Conservation (phyloP, 2,329 filamentous ascomycete genomes). For the Colletotrichum siamense region DNA sequence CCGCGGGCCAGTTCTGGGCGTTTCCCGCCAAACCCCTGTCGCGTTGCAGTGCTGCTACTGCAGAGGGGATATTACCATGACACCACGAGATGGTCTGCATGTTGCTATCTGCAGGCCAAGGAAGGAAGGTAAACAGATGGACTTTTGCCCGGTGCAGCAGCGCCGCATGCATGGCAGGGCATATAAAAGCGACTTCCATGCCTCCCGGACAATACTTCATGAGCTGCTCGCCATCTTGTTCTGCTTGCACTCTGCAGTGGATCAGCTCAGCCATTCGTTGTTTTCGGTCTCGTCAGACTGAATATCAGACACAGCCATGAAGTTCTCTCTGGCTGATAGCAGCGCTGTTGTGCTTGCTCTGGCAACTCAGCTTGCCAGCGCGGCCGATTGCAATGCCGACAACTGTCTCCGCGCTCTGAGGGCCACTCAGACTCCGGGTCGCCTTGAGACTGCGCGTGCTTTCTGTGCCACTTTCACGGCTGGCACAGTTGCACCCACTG, state of each 20-base stretch:
- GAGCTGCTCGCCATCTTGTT: background rate
- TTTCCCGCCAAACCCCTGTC: background rate
- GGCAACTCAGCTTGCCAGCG: background rate
- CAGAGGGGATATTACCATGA: background rate
- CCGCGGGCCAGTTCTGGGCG: background rate
- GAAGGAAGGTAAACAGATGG: background rate
- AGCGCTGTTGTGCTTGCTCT: background rate
- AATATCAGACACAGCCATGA: background rate
- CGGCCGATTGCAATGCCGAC: constrained; percentile 32
- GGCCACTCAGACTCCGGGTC: constrained; percentile 35
- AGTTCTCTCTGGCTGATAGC: background rate
- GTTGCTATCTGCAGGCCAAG: background rate
- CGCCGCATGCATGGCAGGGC: accelerated
- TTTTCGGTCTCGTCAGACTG: background rate
- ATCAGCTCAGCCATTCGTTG: background rate
- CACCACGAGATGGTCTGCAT: background rate
- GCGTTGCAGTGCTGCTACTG: background rate
- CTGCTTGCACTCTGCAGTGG: background rate
- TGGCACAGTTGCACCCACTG: background rate
- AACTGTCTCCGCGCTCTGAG: constrained; percentile 40
- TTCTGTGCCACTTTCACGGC: constrained; percentile 31
- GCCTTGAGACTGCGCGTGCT: constrained; percentile 30
- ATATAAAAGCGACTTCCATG: background rate
- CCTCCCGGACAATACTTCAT: background rate
- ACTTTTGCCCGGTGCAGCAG: background rate